Evolutionary conservation across 768 basidiomycete genomes (phyloP).

Genomic region (Nidularia sp.): DNA sequence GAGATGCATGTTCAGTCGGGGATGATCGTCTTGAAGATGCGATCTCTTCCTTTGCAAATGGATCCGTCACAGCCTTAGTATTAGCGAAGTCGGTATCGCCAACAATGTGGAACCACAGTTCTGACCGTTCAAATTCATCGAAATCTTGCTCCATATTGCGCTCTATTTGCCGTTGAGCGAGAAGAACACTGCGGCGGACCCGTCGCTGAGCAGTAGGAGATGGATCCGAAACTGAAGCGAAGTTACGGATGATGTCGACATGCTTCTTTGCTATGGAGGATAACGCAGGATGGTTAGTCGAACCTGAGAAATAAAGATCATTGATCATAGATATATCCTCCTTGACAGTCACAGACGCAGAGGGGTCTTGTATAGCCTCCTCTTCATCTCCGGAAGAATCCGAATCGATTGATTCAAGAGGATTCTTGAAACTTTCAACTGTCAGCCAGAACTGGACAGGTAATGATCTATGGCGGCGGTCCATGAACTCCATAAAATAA

Average conservation of each 20-base stretch:
- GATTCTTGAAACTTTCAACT: constrained; percentile 97
- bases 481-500: constrained; percentile 99
- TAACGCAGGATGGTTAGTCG: constrained; percentile 53
- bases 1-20: constrained; percentile 2
- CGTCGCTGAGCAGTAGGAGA: constrained; percentile 41
- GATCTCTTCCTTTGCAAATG: constrained; percentile 12
- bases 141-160: constrained; percentile 91
- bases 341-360: constrained; percentile 57
- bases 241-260: constrained; percentile 63
- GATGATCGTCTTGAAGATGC: constrained; percentile 3
- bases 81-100: constrained; percentile 54
- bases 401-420: constrained; percentile 79
- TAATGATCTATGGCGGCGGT: constrained; percentile 76
- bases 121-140: constrained; percentile 81
- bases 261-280: constrained; percentile 67
- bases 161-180: constrained; percentile 83
- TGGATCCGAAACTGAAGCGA: constrained; percentile 48
- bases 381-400: constrained; percentile 60
- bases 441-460: constrained; percentile 97
- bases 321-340: constrained; percentile 91
- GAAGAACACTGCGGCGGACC: constrained; percentile 75
- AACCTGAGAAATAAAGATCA: constrained; percentile 76
- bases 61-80: constrained; percentile 14
- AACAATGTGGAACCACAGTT: constrained; percentile 89
- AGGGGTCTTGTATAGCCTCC: constrained; percentile 49